Evolutionary conservation across 2,329 filamentous ascomycete species (phyloP), one percentile per base, ranked within the genome.

Genomic region (Cyclaneusma minus): DNA sequence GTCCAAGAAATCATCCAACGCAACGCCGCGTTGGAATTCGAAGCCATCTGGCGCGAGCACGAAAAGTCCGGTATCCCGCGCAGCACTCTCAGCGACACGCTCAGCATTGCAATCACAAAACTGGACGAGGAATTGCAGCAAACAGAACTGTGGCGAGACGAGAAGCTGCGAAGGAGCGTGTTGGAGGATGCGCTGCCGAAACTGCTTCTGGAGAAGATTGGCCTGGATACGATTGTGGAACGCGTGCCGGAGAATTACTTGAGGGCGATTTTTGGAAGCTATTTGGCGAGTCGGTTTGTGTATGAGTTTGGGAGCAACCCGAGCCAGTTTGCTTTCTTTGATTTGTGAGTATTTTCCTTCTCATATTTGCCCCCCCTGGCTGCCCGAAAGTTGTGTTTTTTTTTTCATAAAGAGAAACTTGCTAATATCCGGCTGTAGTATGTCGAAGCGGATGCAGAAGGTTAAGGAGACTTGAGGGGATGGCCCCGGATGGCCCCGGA

Each of bases 291-390:
- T 46, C 78, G 89, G 22, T 98, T 98, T 50, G 83, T 98, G 21
- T 98, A 98, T 53, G 73, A 92, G 51, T 89, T 87, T 50, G 89
- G 89, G 44, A 85, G 84, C 49, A 76, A 70, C 39, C 85, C 89
- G 4, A 89, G 78, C 59, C 87, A 94, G 46, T 95, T 98, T 59
- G 84, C 87, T 20, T 98, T 98, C 64, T 98, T 92, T 55, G 83
- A 92, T 50, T 98, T 95, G 80, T 85, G 60, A 71, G 79, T 77
- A 28, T 16, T 20, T 22, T 16, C 22, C 11, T 12, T 17, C 9
- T 10, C 11, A 3, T 16, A n/a, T n/a, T n/a, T n/a, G n/a, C n/a
- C n/a, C n/a, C n/a, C n/a, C n/a, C n/a, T n/a, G n/a, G n/a, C n/a
- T n/a, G n/a, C n/a, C n/a, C n/a, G n/a, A n/a, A n/a, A n/a, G n/a